Evolutionary conservation across 768 basidiomycete genomes (phyloP).

Genomic region (Boletellus ananas): DNA sequence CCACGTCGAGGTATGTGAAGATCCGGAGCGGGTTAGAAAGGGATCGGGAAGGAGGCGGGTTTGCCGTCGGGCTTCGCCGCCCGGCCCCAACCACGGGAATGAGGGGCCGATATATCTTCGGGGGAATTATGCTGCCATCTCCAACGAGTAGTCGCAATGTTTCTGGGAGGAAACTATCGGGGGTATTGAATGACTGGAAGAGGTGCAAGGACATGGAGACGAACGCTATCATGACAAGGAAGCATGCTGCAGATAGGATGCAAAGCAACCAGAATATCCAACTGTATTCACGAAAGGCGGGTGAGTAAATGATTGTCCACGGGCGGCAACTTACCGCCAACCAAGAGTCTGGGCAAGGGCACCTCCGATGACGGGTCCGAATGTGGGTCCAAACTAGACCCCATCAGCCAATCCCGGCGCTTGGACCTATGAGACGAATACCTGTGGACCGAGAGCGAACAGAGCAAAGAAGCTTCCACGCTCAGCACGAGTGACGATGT

Average conservation of each 20-base stretch:
- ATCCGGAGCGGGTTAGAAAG: conserved; percentile 38
- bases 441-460: conserved; percentile 64
- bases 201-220: background rate
- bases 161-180: conserved; percentile 22
- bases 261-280: conserved; percentile 24
- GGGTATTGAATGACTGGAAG: background rate
- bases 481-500: conserved; percentile 70
- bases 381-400: conserved; percentile 50
- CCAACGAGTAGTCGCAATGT: conserved; percentile 22
- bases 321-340: conserved; percentile 50
- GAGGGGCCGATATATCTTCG: conserved; percentile 26
- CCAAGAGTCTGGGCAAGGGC: conserved; percentile 53
- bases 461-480: conserved; percentile 72
- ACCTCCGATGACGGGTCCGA: conserved; percentile 50
- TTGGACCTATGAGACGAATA: conserved; percentile 15
- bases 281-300: background rate
- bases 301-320: background rate
- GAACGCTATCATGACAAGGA: conserved; percentile 10
- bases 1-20: conserved; percentile 36
- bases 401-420: background rate
- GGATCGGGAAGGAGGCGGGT: conserved; percentile 11
- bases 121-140: conserved; percentile 28
- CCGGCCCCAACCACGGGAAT: conserved; percentile 23
- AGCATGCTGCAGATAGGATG: conserved; percentile 15
- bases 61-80: conserved; percentile 8